These are phyloP conservation scores for Mercurialis annua DNA, from an alignment of 345 rosid species.

Conservation along the genomic window DNA sequence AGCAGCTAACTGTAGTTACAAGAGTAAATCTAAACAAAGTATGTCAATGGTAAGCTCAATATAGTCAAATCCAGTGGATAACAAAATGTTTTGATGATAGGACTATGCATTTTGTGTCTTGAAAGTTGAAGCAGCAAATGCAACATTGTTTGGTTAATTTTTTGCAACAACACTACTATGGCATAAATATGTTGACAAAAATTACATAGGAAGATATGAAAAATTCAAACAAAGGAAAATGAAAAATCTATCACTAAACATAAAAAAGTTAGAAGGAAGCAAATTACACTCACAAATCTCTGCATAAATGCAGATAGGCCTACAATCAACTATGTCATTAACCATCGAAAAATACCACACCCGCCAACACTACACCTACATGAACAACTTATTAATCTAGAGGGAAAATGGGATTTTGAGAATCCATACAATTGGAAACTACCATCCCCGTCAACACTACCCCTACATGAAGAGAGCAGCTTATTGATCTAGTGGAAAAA, in stretches of 20 bases:
- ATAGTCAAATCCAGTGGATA: too few relatives aligned
- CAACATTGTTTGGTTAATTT: too few relatives aligned
- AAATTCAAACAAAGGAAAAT: not conserved
- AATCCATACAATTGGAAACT: constrained; percentile 2
- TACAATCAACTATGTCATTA: not conserved
- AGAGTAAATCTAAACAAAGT: constrained; percentile 8
- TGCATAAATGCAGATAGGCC: constrained; percentile 7
- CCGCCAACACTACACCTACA: not conserved
- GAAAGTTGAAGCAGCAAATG: too few relatives aligned
- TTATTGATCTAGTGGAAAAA: not conserved
- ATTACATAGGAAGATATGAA: not conserved
- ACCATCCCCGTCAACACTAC: too few relatives aligned
- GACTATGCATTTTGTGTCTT: not conserved
- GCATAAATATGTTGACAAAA: not conserved
- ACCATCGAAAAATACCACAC: not conserved
- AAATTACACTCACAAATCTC: constrained; percentile 1
- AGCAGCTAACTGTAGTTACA: constrained; percentile 31
- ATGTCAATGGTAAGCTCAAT: not conserved
- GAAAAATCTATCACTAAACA: not conserved
- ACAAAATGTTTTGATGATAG: not conserved
- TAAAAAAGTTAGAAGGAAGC: not conserved
- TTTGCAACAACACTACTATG: not conserved
- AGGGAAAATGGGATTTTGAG: too few relatives aligned
- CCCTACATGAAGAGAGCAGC: too few relatives aligned
- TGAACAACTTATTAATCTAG: constrained; percentile 4